Conservation (phyloP, 2,329 filamentous ascomycete genomes). For the Epicoccum sorghinum region DNA sequence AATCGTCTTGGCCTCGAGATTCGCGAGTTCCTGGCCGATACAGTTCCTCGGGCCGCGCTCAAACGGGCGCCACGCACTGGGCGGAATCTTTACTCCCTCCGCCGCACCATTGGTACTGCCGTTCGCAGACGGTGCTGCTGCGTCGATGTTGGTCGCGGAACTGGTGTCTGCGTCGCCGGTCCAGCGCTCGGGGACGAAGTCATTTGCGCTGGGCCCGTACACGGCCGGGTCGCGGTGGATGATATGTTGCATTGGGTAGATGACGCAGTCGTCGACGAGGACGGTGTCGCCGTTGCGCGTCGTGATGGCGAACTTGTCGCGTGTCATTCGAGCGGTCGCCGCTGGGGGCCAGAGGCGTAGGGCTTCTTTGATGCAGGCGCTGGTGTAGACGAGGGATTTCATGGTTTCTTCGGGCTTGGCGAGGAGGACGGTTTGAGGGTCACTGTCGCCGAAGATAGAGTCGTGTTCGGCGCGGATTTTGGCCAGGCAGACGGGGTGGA, state of each 20-base stretch:
- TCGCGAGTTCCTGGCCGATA: conserved; percentile 64
- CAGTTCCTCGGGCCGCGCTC: conserved; percentile 63
- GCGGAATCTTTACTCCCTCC: conserved; percentile 32
- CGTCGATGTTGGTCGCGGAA: conserved; percentile 22
- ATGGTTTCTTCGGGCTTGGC: conserved; percentile 56
- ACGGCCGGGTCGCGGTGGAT: conserved; percentile 46
- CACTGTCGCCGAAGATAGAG: conserved; percentile 56
- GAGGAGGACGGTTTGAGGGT: conserved; percentile 50
- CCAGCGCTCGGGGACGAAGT: conserved; percentile 47
- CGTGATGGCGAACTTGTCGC: conserved; percentile 52
- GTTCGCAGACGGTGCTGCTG: conserved; percentile 1
- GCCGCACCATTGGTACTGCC: neutral
- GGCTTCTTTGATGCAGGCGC: conserved; percentile 61
- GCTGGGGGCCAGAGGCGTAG: conserved; percentile 61
- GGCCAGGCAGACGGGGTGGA: conserved; percentile 37
- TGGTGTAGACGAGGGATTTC: conserved; percentile 57
- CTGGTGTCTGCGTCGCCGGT: conserved; percentile 43
- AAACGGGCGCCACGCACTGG: conserved; percentile 61
- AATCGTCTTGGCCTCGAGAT: conserved; percentile 59
- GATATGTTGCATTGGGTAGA: conserved; percentile 52
- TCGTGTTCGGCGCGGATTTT: conserved; percentile 58
- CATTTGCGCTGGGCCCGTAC: conserved; percentile 39
- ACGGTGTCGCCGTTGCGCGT: conserved; percentile 51
- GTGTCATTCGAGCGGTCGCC: conserved; percentile 48
- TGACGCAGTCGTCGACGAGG: conserved; percentile 51